Conservation (phyloP, 2,329 filamentous ascomycete species). For the Furcasterigmium furcatum region DNA sequence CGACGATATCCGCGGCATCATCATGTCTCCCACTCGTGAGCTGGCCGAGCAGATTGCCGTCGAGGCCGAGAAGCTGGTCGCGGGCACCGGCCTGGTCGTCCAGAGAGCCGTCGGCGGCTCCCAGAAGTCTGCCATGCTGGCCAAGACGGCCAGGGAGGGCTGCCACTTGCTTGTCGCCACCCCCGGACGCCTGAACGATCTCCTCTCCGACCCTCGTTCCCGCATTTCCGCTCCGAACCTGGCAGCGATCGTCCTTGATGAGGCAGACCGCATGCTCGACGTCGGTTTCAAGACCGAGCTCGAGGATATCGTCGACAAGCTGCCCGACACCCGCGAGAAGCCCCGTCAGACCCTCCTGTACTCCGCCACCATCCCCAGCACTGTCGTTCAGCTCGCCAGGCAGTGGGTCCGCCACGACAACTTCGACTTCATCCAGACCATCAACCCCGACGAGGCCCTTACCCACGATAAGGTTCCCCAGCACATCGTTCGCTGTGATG, state of each 20-base stretch:
- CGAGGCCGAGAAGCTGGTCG: conserved; percentile 69
- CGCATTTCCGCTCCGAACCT: conserved; percentile 74
- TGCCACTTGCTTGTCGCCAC: conserved; percentile 91
- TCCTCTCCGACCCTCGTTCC: conserved; percentile 63
- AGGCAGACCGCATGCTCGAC: conserved; percentile 98
- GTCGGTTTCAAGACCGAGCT: conserved; percentile 77
- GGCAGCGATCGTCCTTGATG: conserved; percentile 90
- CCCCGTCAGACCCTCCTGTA: conserved; percentile 90
- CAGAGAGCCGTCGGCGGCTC: conserved; percentile 90
- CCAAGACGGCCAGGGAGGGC: conserved; percentile 65
- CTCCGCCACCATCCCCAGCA: conserved; percentile 84
- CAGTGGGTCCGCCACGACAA: conserved; percentile 71
- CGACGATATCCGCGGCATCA: conserved; percentile 64
- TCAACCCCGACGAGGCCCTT: conserved; percentile 73
- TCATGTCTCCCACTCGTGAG: conserved; percentile 78
- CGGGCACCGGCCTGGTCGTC: conserved; percentile 62
- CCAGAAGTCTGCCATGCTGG: conserved; percentile 66
- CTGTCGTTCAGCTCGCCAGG: conserved; percentile 78
- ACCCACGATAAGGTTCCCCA: conserved; percentile 87
- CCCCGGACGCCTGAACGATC: conserved; percentile 81
- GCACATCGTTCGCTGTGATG: conserved; percentile 62
- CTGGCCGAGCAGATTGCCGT: conserved; percentile 76
- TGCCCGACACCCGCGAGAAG: conserved; percentile 62
- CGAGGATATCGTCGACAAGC: conserved; percentile 51
- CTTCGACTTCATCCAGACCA: conserved; percentile 90